phyloP scores from a whole-genome alignment of 2,329 filamentous ascomycete species.

The Endoconidiophora laricicola region DNA sequence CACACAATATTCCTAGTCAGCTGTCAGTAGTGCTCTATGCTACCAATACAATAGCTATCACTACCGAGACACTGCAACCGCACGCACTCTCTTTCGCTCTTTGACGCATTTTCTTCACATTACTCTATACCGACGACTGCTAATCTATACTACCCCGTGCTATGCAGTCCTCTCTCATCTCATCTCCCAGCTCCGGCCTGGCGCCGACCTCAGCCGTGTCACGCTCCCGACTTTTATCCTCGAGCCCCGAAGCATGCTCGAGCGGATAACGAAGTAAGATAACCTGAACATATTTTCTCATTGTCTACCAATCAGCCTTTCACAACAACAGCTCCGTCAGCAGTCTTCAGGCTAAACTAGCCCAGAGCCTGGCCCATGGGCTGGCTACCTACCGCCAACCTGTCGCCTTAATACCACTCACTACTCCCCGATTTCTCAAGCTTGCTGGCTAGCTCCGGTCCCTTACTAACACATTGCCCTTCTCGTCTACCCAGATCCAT shows the following conservation, averaged over 20 bases:
- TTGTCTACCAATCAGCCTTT: not conserved
- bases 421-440: not conserved
- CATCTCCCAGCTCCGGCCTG: conserved; percentile 89
- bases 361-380: not conserved
- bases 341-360: not conserved
- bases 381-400: not conserved
- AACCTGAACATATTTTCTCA: conserved; percentile 12
- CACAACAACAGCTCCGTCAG: not conserved
- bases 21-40: too few relatives aligned
- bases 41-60: too few relatives aligned
- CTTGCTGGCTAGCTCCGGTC: not conserved
- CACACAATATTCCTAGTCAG: too few relatives aligned
- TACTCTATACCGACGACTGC: too few relatives aligned
- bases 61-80: too few relatives aligned
- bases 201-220: conserved; percentile 85
- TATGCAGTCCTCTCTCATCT: conserved; percentile 77
- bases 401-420: not conserved
- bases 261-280: conserved; percentile 88
- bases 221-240: conserved; percentile 95
- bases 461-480: not conserved
- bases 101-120: too few relatives aligned
- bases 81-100: too few relatives aligned
- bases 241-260: conserved; percentile 93
- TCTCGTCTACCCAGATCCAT: not conserved
- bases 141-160: not conserved